Percentiles rank a stretch among this genome's conserved stretches.
phyloP scores from a whole-genome alignment of 768 basidiomycete species.

The Naganishia vishniacii region DNA sequence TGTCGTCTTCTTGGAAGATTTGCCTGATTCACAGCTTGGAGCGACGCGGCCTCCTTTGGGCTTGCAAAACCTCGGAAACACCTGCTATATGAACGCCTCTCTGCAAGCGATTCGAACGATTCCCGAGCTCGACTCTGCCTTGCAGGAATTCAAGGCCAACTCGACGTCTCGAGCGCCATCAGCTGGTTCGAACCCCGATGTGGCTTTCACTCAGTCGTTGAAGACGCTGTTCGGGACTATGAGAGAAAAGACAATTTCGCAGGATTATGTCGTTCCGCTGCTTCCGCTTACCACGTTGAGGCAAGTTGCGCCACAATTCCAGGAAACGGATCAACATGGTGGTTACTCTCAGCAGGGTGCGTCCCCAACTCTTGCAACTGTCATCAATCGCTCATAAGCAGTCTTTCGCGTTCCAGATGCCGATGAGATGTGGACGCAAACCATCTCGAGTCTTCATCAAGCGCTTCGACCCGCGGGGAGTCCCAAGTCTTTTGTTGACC shows the following conservation, averaged over 20 bases:
- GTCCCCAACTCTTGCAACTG: conserved; percentile 2
- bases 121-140: conserved; percentile 74
- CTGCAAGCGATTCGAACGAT: conserved; percentile 89
- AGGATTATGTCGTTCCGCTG: conserved; percentile 61
- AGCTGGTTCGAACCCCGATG: background rate
- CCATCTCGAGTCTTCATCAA: conserved; percentile 34
- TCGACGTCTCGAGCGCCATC: background rate
- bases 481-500: conserved; percentile 33
- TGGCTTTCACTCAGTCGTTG: conserved; percentile 52
- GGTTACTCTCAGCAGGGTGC: conserved; percentile 76
- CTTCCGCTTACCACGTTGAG: conserved; percentile 60
- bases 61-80: conserved; percentile 66
- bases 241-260: conserved; percentile 60
- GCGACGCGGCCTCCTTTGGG: conserved; percentile 47
- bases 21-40: conserved; percentile 75
- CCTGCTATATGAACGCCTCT: conserved; percentile 96
- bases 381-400: background rate
- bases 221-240: conserved; percentile 68
- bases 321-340: conserved; percentile 57
- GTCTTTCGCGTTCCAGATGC: conserved; percentile 34
- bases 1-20: conserved; percentile 70
- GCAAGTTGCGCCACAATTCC: conserved; percentile 81
- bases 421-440: conserved; percentile 46
- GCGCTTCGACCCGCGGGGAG: conserved; percentile 18
- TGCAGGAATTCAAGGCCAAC: conserved; percentile 52